Conservation (phyloP, 2,329 filamentous ascomycete genomes). For the Aureobasidium namibiae region DNA sequence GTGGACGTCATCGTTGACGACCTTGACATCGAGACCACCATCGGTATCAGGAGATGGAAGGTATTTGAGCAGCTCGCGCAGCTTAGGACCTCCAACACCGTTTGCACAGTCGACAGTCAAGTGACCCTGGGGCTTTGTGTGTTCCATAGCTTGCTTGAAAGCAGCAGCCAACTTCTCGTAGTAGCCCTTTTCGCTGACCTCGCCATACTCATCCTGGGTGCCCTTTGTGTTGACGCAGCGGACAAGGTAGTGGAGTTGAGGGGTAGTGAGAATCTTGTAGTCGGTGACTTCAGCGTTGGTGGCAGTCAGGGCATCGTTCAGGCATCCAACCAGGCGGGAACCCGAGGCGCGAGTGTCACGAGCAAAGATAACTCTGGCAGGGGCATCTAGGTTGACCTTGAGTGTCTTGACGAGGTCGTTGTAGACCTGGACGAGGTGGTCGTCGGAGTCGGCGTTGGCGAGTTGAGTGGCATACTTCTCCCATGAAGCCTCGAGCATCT, state of each 20-base stretch:
- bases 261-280: conserved; percentile 87
- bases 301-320: conserved; percentile 71
- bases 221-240: conserved; percentile 90
- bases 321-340: conserved; percentile 68
- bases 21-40: conserved; percentile 68
- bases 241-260: conserved; percentile 95
- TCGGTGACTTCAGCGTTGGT: conserved; percentile 68
- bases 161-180: conserved; percentile 85
- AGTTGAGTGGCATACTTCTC: conserved; percentile 80
- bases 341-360: conserved; percentile 91
- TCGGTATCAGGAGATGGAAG: conserved; percentile 60
- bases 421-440: conserved; percentile 69
- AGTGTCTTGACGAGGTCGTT: conserved; percentile 65
- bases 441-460: conserved; percentile 72
- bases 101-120: conserved; percentile 93
- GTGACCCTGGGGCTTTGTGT: conserved; percentile 62
- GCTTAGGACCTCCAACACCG: conserved; percentile 87
- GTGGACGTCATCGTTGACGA: conserved; percentile 89
- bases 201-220: conserved; percentile 78
- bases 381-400: conserved; percentile 61
- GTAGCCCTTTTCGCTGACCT: conserved; percentile 83
- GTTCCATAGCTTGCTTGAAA: conserved; percentile 74
- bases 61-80: conserved; percentile 77
- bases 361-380: conserved; percentile 78
- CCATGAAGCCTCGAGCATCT: conserved; percentile 94